Evolutionary conservation across 306 rosid species (phyloP).

Genomic region (Trifolium repens): DNA sequence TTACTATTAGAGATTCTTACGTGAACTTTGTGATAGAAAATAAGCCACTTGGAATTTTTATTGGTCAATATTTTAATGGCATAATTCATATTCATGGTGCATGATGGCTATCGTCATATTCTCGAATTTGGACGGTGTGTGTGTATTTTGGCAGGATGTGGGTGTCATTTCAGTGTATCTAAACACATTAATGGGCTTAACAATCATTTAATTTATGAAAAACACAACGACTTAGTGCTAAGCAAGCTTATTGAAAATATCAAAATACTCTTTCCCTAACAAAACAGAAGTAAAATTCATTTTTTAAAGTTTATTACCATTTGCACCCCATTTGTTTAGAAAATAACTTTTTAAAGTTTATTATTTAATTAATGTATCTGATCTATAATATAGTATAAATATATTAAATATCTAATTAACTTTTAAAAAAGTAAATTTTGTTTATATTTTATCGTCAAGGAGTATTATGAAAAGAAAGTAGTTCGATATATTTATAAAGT

Average conservation of each 20-base stretch:
- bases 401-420: no score
- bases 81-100: slow-evolving; percentile 41
- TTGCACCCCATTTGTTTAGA: no score
- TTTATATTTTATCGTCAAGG: no score
- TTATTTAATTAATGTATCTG: no score
- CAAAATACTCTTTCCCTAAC: no score
- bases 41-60: slow-evolving; percentile 35
- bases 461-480: no score
- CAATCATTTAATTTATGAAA: slow-evolving; percentile 46
- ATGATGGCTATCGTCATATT: slow-evolving; percentile 36
- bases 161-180: slow-evolving; percentile 37
- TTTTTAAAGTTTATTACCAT: no score
- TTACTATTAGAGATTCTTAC: slow-evolving; percentile 34
- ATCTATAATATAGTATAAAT: no score
- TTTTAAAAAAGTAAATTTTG: no score
- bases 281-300: no score
- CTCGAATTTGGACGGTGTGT: slow-evolving; percentile 17
- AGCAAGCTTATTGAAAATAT: background rate
- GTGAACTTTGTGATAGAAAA: slow-evolving; percentile 38
- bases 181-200: slow-evolving; percentile 17
- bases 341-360: no score
- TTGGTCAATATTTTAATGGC: slow-evolving; percentile 30
- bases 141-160: slow-evolving; percentile 34
- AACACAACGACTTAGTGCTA: slow-evolving; percentile 13
- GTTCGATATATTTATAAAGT: no score